Conservation (phyloP, 75 land plant species). For the Larix kaempferi region DNA sequence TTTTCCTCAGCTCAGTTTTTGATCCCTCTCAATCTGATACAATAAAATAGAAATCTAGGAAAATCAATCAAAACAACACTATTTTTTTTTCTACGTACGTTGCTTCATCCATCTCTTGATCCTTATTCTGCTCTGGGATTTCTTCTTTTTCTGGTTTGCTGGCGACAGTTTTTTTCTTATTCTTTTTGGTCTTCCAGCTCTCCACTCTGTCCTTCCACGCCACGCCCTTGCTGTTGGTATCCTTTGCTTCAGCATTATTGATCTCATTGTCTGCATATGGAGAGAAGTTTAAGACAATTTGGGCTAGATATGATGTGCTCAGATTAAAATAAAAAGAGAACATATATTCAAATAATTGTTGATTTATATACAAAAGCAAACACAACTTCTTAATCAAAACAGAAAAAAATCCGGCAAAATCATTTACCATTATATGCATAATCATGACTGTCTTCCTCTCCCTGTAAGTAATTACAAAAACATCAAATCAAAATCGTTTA, state of each 20-base stretch:
- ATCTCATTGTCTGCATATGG: no score
- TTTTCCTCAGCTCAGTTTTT: background rate
- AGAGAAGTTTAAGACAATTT: no score
- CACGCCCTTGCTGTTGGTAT: constrained; percentile 28
- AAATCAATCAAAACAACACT: background rate
- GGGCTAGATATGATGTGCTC: no score
- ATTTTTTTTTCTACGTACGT: background rate
- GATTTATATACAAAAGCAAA: no score
- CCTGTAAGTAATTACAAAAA: no score
- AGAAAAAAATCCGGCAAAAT: no score
- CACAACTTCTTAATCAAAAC: no score
- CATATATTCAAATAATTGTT: no score
- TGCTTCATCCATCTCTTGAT: background rate
- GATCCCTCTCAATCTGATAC: background rate
- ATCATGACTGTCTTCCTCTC: no score
- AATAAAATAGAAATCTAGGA: background rate
- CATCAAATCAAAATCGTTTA: no score
- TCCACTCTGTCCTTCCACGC: constrained; percentile 99
- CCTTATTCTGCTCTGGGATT: background rate
- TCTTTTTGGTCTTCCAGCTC: constrained; percentile 86
- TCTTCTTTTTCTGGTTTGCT: constrained; percentile 21
- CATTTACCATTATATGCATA: no score
- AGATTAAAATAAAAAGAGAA: no score
- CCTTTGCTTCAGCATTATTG: background rate
- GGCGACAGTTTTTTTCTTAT: constrained; percentile 41